These are phyloP conservation scores for Komagataea norvegica DNA, from an alignment of 1,139 yeast genomes.

Conservation along the genomic window DNA sequence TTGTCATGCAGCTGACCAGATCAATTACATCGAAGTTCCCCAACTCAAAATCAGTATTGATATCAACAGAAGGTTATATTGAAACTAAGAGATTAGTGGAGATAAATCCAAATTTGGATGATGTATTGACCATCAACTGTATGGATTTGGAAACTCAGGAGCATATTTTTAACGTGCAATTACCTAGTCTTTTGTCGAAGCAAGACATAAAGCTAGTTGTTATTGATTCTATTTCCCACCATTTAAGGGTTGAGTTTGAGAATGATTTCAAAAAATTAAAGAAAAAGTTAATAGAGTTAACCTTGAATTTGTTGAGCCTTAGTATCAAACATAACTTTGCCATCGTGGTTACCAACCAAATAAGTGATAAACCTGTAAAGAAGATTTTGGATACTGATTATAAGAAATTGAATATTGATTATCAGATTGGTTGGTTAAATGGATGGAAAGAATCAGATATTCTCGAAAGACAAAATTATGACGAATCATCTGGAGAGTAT, in stretches of 20 bases:
- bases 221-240: constrained; percentile 86
- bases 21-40: constrained; percentile 46
- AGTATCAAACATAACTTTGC: constrained; percentile 52
- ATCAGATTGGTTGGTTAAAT: constrained; percentile 65
- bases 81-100: constrained; percentile 57
- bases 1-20: constrained; percentile 59
- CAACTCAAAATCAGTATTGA: constrained; percentile 39
- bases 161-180: constrained; percentile 65
- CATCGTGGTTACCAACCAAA: constrained; percentile 74
- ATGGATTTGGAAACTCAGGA: constrained; percentile 69
- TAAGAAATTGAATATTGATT: constrained; percentile 47
- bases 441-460: constrained; percentile 64
- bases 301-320: constrained; percentile 45
- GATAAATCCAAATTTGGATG: constrained; percentile 33
- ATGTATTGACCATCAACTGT: constrained; percentile 59
- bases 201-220: constrained; percentile 48
- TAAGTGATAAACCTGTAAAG: constrained; percentile 52
- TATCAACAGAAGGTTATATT: constrained; percentile 71
- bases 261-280: constrained; percentile 15
- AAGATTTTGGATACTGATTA: constrained; percentile 23
- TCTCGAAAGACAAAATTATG: constrained; percentile 6
- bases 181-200: constrained; percentile 49
- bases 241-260: constrained; percentile 61
- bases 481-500: constrained; percentile 1
- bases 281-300: constrained; percentile 29